Evolutionary conservation across 2,329 filamentous ascomycete species (phyloP).

Genomic region (Pseudonectria buxi): DNA sequence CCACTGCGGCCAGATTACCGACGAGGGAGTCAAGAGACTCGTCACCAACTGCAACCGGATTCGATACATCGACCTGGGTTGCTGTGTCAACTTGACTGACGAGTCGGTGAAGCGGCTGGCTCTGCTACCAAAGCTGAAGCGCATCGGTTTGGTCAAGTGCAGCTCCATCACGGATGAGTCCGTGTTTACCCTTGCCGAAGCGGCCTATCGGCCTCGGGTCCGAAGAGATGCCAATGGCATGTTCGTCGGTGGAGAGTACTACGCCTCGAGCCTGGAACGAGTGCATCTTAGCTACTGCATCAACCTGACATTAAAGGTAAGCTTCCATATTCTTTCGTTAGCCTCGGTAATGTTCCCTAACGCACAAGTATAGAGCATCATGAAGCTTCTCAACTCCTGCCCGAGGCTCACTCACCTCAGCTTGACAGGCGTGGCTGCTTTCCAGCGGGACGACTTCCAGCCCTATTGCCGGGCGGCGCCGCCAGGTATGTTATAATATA

Average conservation of each 20-base stretch:
- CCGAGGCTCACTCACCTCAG: slow-evolving; percentile 89
- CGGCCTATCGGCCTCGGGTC: slow-evolving; percentile 48
- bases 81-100: slow-evolving; percentile 84
- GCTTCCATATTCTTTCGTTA: slow-evolving; percentile 21
- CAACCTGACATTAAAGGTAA: slow-evolving; percentile 72
- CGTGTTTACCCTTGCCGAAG: slow-evolving; percentile 74
- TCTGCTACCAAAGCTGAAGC: slow-evolving; percentile 81
- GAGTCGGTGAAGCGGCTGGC: slow-evolving; percentile 78
- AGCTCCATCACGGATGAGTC: slow-evolving; percentile 82
- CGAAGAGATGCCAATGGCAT: slow-evolving; percentile 43
- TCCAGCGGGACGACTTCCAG: slow-evolving; percentile 77
- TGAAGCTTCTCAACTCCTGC: slow-evolving; percentile 81
- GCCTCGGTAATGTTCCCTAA: not conserved
- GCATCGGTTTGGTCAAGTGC: slow-evolving; percentile 94
- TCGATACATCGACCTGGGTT: slow-evolving; percentile 95
- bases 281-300: slow-evolving; percentile 96
- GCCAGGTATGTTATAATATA: slow-evolving; percentile 42
- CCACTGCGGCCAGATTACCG: slow-evolving; percentile 87
- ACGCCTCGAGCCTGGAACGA: slow-evolving; percentile 67
- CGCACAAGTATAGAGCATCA: slow-evolving; percentile 62
- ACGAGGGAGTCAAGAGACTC: slow-evolving; percentile 76
- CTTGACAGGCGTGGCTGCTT: slow-evolving; percentile 87
- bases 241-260: slow-evolving; percentile 45
- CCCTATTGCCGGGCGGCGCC: slow-evolving; percentile 83
- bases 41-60: slow-evolving; percentile 87